Evolutionary conservation across 75 land plant genomes (phyloP), one percentile per base, ranked within the genome.

Genomic region (Pinus tabuliformis): DNA sequence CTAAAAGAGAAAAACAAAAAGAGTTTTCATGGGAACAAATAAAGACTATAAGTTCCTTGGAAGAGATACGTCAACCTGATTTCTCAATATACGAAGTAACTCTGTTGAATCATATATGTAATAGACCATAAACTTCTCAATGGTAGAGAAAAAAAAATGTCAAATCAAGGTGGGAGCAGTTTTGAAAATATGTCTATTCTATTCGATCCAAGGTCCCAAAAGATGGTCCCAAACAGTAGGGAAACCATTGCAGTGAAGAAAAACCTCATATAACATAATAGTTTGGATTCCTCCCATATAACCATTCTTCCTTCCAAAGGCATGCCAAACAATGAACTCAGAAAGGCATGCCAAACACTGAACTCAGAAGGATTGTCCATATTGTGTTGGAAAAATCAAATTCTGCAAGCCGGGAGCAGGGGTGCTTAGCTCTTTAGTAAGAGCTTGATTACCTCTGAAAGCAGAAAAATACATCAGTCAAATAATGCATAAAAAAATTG

Each of bases 201-300:
- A 49, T 66, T 66, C 39, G 49, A 6, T 45, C 70, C 70, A 6
- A 66, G 70, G 45, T 66, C 70, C 70, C 70, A 66, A 37, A 66
- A 66, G 0, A 42, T 42, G 45, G 45, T 42, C 45, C 45, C 45
- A 42, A 42, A 3, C 4, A 42, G 45, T 42, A 5, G 45, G 26
- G 45, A 42, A 42, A 42, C 45, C 30, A 39, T 0, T 42, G 45
- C 3, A 42, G 45, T 42, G 6, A 42, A 42, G 45, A 42, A 42
- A 5, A 86, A 62, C 1, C 95, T 82, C 28, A 83, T 62, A 83
- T 62, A 54, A 87, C 75, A 68, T 88, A 90, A 77, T 94, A 94
- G 54, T 62, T 57, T 63, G 96, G 96, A 75, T 86, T 95, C 70
- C 93, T 87, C 98, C 98, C 93, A 66, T 95, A 95, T 5, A 96